These are phyloP conservation scores for Fusarium sp. DNA, from an alignment of 2,329 filamentous ascomycete genomes.

Conservation along the genomic window DNA sequence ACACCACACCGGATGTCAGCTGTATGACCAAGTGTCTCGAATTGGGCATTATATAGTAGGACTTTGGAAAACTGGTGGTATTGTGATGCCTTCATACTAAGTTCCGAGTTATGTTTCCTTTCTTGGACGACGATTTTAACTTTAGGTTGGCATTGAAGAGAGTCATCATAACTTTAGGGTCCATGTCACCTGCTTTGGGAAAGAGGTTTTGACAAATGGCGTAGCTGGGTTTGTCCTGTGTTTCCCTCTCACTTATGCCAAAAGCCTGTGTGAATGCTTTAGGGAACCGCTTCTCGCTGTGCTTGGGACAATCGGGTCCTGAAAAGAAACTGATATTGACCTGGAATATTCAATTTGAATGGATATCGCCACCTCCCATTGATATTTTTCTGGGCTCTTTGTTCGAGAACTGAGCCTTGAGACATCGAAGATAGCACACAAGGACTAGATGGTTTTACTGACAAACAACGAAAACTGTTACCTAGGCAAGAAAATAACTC, in stretches of 20 bases:
- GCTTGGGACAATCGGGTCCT: too few species aligned
- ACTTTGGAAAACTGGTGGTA: too few species aligned
- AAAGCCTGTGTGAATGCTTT: too few species aligned
- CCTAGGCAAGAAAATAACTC: background rate
- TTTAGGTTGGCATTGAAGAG: background rate
- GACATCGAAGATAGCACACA: too few species aligned
- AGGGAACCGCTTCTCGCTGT: too few species aligned
- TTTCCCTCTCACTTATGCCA: too few species aligned
- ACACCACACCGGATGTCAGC: constrained; percentile 1
- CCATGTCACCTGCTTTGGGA: background rate
- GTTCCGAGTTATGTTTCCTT: background rate
- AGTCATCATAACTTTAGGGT: background rate
- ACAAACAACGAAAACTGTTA: background rate
- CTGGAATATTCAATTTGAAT: too few species aligned
- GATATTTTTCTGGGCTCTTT: background rate
- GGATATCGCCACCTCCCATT: too few species aligned
- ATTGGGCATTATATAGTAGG: background rate
- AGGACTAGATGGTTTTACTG: background rate
- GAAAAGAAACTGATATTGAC: too few species aligned
- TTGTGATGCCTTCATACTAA: background rate
- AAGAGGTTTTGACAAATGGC: background rate
- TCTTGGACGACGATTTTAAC: background rate
- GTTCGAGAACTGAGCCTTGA: background rate
- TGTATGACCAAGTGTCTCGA: background rate
- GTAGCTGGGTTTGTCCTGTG: too few species aligned